A percentile compares a stretch with the other conserved stretches of the same genome.
These are phyloP conservation scores for Phytophthora macrochlamydospora DNA, from an alignment of 352 stramenopile species.

Conservation along the genomic window DNA sequence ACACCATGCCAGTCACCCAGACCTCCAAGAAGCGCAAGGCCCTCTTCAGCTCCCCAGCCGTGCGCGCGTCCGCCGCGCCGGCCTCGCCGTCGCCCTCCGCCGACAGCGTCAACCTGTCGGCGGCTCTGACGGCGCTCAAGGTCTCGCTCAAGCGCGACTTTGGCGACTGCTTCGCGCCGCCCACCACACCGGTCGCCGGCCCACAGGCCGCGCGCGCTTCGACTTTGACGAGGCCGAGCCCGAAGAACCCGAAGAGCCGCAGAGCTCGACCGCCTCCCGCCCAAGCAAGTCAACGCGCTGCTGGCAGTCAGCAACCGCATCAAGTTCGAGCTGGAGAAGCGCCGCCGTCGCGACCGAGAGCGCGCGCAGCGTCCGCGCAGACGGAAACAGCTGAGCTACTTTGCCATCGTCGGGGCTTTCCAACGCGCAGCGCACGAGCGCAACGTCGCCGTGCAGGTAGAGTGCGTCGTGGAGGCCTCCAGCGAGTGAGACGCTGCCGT, in stretches of 20 bases:
- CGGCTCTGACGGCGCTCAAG: constrained; percentile 69
- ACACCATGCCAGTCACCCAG: constrained; percentile 60
- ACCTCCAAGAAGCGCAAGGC: constrained; percentile 78
- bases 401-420: constrained; percentile 81
- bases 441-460: constrained; percentile 46
- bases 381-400: constrained; percentile 79
- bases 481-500: constrained; percentile 17
- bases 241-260: constrained; percentile 27
- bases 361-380: constrained; percentile 51
- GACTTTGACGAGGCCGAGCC: constrained; percentile 45
- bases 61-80: constrained; percentile 11
- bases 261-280: constrained; percentile 25
- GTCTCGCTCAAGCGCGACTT: constrained; percentile 79
- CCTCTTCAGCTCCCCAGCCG: constrained; percentile 26
- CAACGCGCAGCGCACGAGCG: constrained; percentile 78
- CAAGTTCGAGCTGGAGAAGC: constrained; percentile 75
- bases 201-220: constrained; percentile 60
- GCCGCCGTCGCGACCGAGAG: constrained; percentile 53
- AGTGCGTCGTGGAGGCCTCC: constrained; percentile 42
- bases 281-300: constrained; percentile 54
- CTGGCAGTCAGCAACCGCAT: constrained; percentile 77
- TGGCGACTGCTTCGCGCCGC: constrained; percentile 63
- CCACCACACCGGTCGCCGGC: constrained; percentile 64
- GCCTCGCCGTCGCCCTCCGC: constrained; percentile 10
- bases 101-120: constrained; percentile 58